These are phyloP conservation scores for Pisolithus albus DNA, from an alignment of 768 basidiomycete genomes.

Conservation along the genomic window DNA sequence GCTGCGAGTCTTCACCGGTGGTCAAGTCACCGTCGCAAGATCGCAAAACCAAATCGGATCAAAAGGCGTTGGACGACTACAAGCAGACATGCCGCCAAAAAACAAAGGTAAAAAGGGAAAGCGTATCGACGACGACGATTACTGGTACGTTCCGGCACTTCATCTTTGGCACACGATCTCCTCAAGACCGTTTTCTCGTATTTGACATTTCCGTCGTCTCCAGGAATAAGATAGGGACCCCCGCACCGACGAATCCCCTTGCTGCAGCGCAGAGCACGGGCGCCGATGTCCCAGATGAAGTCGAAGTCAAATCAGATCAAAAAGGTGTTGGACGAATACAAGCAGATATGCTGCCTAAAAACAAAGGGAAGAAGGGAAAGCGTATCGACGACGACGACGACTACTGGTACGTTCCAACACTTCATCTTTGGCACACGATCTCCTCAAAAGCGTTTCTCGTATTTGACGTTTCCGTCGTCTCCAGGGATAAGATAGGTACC, in stretches of 20 bases:
- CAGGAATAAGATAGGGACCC: constrained; percentile 64
- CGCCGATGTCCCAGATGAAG: constrained; percentile 39
- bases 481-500: constrained; percentile 63
- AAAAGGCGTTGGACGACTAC: neutral
- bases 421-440: constrained; percentile 6
- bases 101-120: constrained; percentile 86
- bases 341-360: constrained; percentile 44
- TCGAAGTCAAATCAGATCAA: constrained; percentile 1
- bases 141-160: constrained; percentile 49
- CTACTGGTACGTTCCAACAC: constrained; percentile 54
- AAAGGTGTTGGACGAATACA: neutral
- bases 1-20: neutral
- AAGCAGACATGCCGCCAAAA: constrained; percentile 41
- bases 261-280: constrained; percentile 24
- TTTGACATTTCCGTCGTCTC: constrained; percentile 8
- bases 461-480: constrained; percentile 9
- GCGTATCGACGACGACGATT: constrained; percentile 63
- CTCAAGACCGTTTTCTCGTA: constrained; percentile 7
- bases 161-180: constrained; percentile 6
- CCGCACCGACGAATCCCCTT: constrained; percentile 38
- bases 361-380: constrained; percentile 86
- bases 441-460: constrained; percentile 6
- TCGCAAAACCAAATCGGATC: neutral
- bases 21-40: too few relatives aligned
- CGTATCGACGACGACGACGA: constrained; percentile 67